Evolutionary conservation across 2,329 filamentous ascomycete species (phyloP), one percentile per base, ranked within the genome.

Genomic region (Raffaelea ambrosiae): DNA sequence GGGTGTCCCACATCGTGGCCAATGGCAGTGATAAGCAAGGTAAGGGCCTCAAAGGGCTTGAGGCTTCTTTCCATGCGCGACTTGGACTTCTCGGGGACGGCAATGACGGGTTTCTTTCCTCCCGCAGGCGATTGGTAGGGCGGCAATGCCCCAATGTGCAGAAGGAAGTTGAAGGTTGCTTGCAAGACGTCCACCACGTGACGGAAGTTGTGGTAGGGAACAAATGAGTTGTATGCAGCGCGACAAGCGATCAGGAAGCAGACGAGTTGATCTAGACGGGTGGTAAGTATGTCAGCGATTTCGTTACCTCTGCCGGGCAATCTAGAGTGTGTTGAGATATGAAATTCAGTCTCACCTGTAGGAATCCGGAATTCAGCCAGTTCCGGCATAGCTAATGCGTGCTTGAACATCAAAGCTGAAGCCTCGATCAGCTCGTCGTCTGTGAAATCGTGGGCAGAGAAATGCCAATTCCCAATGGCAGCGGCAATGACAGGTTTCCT

Each of bases 1-100:
- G 93, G 93, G 62, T 98, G 93, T 20, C 93, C 93, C 36, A 97
- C 93, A 62, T 98, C 93, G 58, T 98, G 93, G 39, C 93, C 93
- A 59, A 98, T 94, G n/a, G 93, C 93, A 9, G 91, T 91, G 54
- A 97, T 84, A 41, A 98, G 75, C 3, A 98, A 76, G 0, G 89
- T 91, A 46, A 98, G 73, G 5, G 86, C 87, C 63, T 97, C 90
- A 54, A 95, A 88, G 1, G 91, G 89, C 43, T 78, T 76, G n/a
- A 98, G 71, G 21, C 97, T 71, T 40, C 76, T 71, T 3, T 86
- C 86, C 42, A 95, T 78, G 1, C 84, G 78, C 2, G 79, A 86
- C 54, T 74, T 79, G 52, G 40, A 76, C 76, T 64, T 85, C 79
- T 79, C 47, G 95, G 76, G 61, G 95, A 95, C 68, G 3, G 90